phyloP scores from a whole-genome alignment of 441 rosid genomes.

The Populus hybrid region DNA sequence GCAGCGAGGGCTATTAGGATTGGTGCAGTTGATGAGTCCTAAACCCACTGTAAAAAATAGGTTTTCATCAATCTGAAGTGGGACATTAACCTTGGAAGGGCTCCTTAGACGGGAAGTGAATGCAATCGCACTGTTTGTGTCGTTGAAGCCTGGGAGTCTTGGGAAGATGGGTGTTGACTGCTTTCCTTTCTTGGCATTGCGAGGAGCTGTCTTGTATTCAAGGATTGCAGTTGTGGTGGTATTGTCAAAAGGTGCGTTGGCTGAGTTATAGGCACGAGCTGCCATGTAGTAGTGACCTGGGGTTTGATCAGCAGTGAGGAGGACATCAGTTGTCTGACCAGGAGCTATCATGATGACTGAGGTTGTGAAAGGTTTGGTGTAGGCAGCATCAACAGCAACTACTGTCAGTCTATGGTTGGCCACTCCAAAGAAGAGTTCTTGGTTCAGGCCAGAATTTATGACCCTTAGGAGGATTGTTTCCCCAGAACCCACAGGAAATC shows the following conservation, averaged over 20 bases:
- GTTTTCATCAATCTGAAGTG: constrained; percentile 59
- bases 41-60: constrained; percentile 72
- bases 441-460: constrained; percentile 73
- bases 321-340: constrained; percentile 90
- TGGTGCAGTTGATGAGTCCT: constrained; percentile 74
- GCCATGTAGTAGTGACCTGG: constrained; percentile 80
- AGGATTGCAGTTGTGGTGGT: constrained; percentile 88
- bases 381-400: constrained; percentile 72
- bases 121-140: constrained; percentile 61
- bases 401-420: constrained; percentile 79
- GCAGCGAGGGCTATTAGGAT: constrained; percentile 53
- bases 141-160: constrained; percentile 67
- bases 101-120: constrained; percentile 56
- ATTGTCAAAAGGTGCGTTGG: constrained; percentile 73
- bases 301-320: constrained; percentile 58
- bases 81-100: constrained; percentile 49
- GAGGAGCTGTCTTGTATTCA: constrained; percentile 53
- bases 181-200: constrained; percentile 29
- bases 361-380: constrained; percentile 73
- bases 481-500: constrained; percentile 54
- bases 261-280: constrained; percentile 67
- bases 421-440: constrained; percentile 66
- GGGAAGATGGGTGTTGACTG: constrained; percentile 50
- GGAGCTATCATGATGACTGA: constrained; percentile 72
- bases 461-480: constrained; percentile 69